These are phyloP conservation scores for Solanum pennellii DNA, from an alignment of 257 asterid genomes.

Conservation along the genomic window DNA sequence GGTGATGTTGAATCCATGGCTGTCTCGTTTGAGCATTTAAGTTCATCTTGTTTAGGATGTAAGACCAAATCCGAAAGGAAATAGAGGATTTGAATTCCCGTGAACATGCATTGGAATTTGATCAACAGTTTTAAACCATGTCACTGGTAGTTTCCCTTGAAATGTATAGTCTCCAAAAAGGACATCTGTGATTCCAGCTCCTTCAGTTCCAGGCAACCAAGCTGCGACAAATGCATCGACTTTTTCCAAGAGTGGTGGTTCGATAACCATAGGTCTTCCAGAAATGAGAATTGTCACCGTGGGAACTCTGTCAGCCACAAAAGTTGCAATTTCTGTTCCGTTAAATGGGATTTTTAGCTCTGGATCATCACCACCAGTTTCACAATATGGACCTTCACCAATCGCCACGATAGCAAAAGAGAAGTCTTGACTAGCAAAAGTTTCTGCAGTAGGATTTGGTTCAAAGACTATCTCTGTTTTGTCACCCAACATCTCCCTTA, in stretches of 20 bases:
- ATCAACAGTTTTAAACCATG: constrained; percentile 58
- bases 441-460: constrained; percentile 40
- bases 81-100: constrained; percentile 42
- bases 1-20: background rate
- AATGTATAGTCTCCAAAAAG: constrained; percentile 69
- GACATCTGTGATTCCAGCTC: constrained; percentile 54
- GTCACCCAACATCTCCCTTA: constrained; percentile 39
- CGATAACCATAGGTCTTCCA: constrained; percentile 66
- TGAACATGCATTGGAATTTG: constrained; percentile 57
- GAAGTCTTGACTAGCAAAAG: constrained; percentile 24
- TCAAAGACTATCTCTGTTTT: constrained; percentile 52
- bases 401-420: constrained; percentile 65
- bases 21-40: background rate
- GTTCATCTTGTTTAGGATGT: constrained; percentile 5
- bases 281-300: constrained; percentile 53
- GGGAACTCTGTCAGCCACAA: constrained; percentile 46
- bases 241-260: constrained; percentile 39
- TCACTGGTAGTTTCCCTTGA: constrained; percentile 59
- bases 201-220: constrained; percentile 91
- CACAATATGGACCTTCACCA: constrained; percentile 77
- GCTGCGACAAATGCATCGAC: constrained; percentile 67
- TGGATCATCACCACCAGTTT: constrained; percentile 58
- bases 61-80: constrained; percentile 74
- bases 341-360: constrained; percentile 46
- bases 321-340: constrained; percentile 35